These are phyloP conservation scores for Thecaphora frezii DNA, from an alignment of 1,284 basidiomycete genomes.

Conservation along the genomic window DNA sequence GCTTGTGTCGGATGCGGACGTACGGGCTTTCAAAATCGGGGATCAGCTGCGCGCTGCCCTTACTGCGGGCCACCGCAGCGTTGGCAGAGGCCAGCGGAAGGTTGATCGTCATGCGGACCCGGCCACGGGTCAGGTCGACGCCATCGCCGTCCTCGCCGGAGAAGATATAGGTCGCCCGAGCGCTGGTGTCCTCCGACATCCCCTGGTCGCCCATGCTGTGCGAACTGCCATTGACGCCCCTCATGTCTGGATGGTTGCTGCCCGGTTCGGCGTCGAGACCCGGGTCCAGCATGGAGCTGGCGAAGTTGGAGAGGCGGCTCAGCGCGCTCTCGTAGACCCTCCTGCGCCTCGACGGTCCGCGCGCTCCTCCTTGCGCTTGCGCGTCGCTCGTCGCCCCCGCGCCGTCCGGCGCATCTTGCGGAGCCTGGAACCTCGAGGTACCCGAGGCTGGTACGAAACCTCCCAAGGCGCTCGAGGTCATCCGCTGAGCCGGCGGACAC, in stretches of 20 bases:
- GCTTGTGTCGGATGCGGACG: constrained; percentile 55
- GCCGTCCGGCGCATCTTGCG: too few relatives aligned
- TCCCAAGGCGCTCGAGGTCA: too few relatives aligned
- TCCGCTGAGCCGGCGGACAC: too few relatives aligned
- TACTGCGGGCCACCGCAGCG: constrained; percentile 17
- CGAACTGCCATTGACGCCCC: background rate
- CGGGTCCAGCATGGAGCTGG: constrained; percentile 44
- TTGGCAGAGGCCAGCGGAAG: constrained; percentile 47
- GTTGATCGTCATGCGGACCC: constrained; percentile 56
- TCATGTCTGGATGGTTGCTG: background rate
- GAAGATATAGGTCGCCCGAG: constrained; percentile 53
- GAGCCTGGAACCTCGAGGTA: too few relatives aligned
- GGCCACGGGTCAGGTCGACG: constrained; percentile 46
- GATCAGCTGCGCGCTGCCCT: constrained; percentile 43
- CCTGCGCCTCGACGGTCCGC: constrained; percentile 4
- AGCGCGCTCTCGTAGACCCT: constrained; percentile 39
- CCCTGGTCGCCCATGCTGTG: background rate
- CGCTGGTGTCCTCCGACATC: constrained; percentile 6
- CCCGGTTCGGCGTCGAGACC: constrained; percentile 18
- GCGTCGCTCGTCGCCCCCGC: too few relatives aligned
- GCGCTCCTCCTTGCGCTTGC: too few relatives aligned
- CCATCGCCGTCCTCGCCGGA: constrained; percentile 52
- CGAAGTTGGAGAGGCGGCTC: constrained; percentile 48
- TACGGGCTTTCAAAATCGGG: constrained; percentile 57
- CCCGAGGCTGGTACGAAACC: too few relatives aligned